Percentiles rank a stretch among this genome's conserved stretches.
These are phyloP conservation scores for Medicago lupulina DNA, from an alignment of 306 rosid genomes.

Conservation along the genomic window DNA sequence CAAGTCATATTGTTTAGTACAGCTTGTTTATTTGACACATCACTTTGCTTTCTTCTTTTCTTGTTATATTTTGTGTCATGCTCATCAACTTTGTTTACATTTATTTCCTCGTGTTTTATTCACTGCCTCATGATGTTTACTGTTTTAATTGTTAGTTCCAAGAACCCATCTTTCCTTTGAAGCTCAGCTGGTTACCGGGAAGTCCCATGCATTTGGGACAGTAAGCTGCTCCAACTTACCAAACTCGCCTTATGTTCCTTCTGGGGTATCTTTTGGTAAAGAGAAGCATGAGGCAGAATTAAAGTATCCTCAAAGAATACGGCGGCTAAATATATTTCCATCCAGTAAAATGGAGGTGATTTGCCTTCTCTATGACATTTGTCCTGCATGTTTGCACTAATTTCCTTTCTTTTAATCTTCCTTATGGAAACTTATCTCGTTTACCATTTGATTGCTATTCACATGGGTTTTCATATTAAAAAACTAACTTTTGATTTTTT, in stretches of 20 bases:
- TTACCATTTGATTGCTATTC: constrained; percentile 3
- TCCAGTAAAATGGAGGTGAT: constrained; percentile 82
- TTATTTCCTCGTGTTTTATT: constrained; percentile 28
- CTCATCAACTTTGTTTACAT: constrained; percentile 20
- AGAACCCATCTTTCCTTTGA: constrained; percentile 97
- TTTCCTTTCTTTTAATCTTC: constrained; percentile 23
- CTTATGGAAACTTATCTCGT: not conserved
- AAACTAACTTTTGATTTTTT: not conserved
- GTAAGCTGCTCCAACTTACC: constrained; percentile 82
- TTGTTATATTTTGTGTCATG: constrained; percentile 23
- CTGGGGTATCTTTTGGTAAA: constrained; percentile 68
- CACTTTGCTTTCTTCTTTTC: constrained; percentile 8
- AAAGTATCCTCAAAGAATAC: constrained; percentile 87
- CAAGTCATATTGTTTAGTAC: constrained; percentile 5
- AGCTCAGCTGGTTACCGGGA: constrained; percentile 94
- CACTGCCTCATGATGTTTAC: constrained; percentile 39
- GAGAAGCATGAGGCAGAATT: constrained; percentile 93
- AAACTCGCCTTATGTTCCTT: constrained; percentile 57
- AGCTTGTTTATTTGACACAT: constrained; percentile 14
- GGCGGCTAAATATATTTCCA: constrained; percentile 85
- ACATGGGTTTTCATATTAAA: constrained; percentile 15
- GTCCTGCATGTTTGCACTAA: not conserved
- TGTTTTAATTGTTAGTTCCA: constrained; percentile 69
- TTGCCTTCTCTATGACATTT: constrained; percentile 29
- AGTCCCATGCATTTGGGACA: constrained; percentile 80